Conservation (phyloP, 305 asterid genomes). For the Ajuga reptans region DNA sequence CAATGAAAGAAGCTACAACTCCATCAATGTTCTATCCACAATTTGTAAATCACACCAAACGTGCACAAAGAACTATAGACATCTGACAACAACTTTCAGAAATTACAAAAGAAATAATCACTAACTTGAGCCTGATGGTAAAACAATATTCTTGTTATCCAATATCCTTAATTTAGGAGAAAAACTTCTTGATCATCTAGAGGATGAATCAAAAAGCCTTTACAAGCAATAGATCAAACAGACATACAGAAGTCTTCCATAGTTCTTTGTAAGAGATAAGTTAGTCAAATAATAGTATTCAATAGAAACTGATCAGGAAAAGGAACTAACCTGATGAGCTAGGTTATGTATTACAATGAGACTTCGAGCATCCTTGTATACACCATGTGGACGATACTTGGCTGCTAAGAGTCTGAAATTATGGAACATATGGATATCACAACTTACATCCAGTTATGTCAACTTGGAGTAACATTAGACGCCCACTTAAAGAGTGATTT, state of each 20-base stretch:
- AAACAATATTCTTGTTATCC: not conserved
- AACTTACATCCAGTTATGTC: not conserved
- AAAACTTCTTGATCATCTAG: not conserved
- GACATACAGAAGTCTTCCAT: not conserved
- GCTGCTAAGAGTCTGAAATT: conserved; percentile 76
- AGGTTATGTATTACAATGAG: conserved; percentile 72
- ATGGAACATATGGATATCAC: conserved; percentile 21
- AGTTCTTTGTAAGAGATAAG: not conserved
- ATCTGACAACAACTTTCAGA: not conserved
- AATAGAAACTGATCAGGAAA: not conserved
- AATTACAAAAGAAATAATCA: not conserved
- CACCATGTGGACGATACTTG: conserved; percentile 86
- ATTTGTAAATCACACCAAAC: not conserved
- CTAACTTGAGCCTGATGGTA: not conserved
- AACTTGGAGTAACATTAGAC: not conserved
- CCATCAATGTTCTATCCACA: not conserved
- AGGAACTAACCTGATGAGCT: conserved; percentile 75
- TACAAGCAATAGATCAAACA: not conserved
- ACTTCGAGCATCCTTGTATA: conserved; percentile 87
- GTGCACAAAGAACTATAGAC: not conserved
- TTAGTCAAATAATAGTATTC: not conserved
- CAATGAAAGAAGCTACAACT: not conserved
- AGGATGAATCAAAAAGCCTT: not conserved
- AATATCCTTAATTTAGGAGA: not conserved
- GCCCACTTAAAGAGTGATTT: not conserved